phyloP scores from a whole-genome alignment of 305 asterid genomes.

The Ajuga reptans region DNA sequence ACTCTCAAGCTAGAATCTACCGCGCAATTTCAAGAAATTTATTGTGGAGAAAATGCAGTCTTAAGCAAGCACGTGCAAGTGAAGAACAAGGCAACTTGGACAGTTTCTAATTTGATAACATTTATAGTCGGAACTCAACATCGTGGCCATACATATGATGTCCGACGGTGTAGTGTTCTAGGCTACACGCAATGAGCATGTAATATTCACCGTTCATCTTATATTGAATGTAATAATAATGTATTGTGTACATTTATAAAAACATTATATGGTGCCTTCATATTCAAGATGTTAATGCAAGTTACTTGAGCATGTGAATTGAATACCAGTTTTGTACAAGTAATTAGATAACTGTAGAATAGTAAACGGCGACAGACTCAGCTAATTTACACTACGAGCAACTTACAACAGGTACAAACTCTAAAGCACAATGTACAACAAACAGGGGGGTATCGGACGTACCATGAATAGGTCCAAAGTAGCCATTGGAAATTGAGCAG shows the following conservation, averaged over 20 bases:
- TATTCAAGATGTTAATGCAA: neutral
- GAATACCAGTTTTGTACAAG: neutral
- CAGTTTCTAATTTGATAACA: neutral
- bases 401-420: too few species aligned
- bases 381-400: neutral
- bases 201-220: too few species aligned
- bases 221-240: too few species aligned
- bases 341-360: too few species aligned
- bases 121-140: too few species aligned
- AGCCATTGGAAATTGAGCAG: neutral
- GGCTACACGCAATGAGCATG: too few species aligned
- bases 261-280: neutral
- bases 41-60: neutral
- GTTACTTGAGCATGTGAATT: too few species aligned
- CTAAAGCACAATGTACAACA: neutral
- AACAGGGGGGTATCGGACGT: too few species aligned
- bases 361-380: neutral
- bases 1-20: neutral
- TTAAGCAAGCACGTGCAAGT: neutral
- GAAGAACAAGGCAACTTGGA: neutral
- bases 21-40: neutral
- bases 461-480: neutral
- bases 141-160: too few species aligned
- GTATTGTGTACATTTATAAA: too few species aligned
- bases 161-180: too few species aligned